Evolutionary conservation across 2,329 filamentous ascomycete genomes (phyloP).

Genomic region (Xylariaceae sp.): DNA sequence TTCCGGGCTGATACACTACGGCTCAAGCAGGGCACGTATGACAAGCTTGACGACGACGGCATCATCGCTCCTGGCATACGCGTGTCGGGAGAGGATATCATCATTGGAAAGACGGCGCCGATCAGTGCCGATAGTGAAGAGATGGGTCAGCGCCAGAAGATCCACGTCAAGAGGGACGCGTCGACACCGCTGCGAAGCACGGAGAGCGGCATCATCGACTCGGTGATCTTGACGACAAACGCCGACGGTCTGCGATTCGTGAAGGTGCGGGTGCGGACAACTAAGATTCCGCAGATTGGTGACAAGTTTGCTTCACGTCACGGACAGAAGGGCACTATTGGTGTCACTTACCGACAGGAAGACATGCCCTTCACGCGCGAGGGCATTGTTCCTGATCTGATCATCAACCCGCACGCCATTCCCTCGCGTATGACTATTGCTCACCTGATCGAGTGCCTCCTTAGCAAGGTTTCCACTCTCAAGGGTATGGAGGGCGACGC

Average conservation of each 20-base stretch:
- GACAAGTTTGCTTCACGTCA: constrained; percentile 99
- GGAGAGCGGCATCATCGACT: constrained; percentile 93
- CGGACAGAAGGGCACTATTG: constrained; percentile 98
- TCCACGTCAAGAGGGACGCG: constrained; percentile 89
- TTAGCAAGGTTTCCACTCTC: constrained; percentile 90
- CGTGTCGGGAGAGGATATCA: constrained; percentile 96
- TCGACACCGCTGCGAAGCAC: constrained; percentile 92
- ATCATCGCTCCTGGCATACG: constrained; percentile 89
- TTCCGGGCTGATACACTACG: constrained; percentile 80
- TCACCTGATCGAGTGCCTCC: constrained; percentile 97
- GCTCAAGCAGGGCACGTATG: constrained; percentile 90
- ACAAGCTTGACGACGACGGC: constrained; percentile 95
- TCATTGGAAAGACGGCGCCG: constrained; percentile 96
- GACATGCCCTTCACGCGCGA: constrained; percentile 97
- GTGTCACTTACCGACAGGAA: constrained; percentile 94
- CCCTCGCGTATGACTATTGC: constrained; percentile 99
- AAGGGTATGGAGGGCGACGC: constrained; percentile 95
- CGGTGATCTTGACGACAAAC: constrained; percentile 89
- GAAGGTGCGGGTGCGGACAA: constrained; percentile 94
- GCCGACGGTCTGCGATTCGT: constrained; percentile 91
- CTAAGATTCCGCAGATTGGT: constrained; percentile 96
- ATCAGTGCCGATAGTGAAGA: constrained; percentile 90
- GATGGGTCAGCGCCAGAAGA: constrained; percentile 80
- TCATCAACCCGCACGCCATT: constrained; percentile 99
- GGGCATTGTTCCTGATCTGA: constrained; percentile 87